These are phyloP conservation scores for Microascus cirrosus DNA, from an alignment of 2,329 filamentous ascomycete genomes.

Conservation along the genomic window DNA sequence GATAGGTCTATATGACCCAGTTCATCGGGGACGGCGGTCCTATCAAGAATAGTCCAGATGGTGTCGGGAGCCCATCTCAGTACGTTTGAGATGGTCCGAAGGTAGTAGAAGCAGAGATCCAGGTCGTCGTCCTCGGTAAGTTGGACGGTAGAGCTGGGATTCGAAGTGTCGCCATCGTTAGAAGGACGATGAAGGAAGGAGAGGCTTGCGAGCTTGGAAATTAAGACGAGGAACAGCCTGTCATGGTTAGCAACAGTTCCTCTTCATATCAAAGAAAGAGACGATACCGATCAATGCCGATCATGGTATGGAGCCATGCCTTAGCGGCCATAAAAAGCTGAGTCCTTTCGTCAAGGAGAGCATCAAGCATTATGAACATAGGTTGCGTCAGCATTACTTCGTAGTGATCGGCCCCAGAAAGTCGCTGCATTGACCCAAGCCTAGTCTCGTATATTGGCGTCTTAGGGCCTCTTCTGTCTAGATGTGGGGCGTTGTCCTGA, in stretches of 20 bases:
- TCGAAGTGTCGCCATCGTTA: background rate
- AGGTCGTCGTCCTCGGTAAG: constrained; percentile 51
- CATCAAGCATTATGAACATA: constrained; percentile 70
- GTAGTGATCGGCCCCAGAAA: constrained; percentile 49
- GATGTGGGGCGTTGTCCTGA: constrained; percentile 39
- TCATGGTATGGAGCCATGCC: constrained; percentile 64
- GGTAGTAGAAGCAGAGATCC: constrained; percentile 66
- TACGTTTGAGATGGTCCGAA: constrained; percentile 64
- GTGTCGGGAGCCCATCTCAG: constrained; percentile 56
- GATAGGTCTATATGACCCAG: constrained; percentile 31
- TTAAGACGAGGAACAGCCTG: constrained; percentile 51
- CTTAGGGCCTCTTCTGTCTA: constrained; percentile 38
- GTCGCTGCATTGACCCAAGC: constrained; percentile 19
- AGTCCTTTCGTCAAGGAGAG: constrained; percentile 59
- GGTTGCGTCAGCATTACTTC: constrained; percentile 70
- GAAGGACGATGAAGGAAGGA: constrained; percentile 29
- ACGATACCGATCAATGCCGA: constrained; percentile 49
- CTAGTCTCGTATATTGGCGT: constrained; percentile 21
- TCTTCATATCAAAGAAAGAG: background rate
- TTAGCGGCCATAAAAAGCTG: constrained; percentile 68
- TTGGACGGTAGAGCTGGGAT: background rate
- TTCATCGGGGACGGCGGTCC: constrained; percentile 40
- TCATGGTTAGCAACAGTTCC: background rate
- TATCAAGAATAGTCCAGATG: constrained; percentile 60
- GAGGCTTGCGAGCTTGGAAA: constrained; percentile 45